Base-by-base conservation (phyloP, 1,284 basidiomycete species). In the Ustilago bromivora region DNA sequence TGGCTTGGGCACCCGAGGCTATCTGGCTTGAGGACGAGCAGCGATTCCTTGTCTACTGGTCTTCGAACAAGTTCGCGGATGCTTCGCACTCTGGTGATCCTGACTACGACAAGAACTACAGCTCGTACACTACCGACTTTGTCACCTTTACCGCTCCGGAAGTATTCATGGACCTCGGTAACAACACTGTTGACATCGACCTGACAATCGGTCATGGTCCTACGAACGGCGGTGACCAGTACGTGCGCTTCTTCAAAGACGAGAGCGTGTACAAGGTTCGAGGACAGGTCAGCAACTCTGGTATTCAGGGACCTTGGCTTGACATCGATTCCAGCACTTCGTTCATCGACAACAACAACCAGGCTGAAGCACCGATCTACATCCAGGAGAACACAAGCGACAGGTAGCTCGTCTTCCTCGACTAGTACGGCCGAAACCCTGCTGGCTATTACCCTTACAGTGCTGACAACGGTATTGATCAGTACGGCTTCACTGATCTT, bases 171-270 rank as follows among this genome's bases (percentile, higher is more conserved):
- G 67, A 70, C 15, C 47, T 70, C 34, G 54, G 61, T 15, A 61
- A 57, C 61, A 51, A 47, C 32, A 35, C 15, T 32, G 67, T 61
- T 5, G 67, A 65, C 23, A 70, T 70, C 17, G 67, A 70, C 51
- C 38, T 70, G 28, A 70, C 67, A 7, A 64, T 70, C 19, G 54
- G 61, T 19, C 53, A 54, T 8, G 61, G 55, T 1, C 62, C 67
- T 11, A 70, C 67, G 3, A 31, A 49, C 9, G 61, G 40, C 13
- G 31, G 46, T 15, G 47, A 57, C 34, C 61, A 70, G 41, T 70
- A 62, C 40, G 63, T 65, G n/a, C 36, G 67, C 19, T 70, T 70
- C 67, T 70, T 65, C 67, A 70, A 70, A 35, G 67, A 70, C 67
- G 61, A 70, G 28, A 58, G 55, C 38, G 60, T 63, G 4, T 70